Conservation (phyloP, 1,139 yeast species). For the Geotrichum restrictum region DNA sequence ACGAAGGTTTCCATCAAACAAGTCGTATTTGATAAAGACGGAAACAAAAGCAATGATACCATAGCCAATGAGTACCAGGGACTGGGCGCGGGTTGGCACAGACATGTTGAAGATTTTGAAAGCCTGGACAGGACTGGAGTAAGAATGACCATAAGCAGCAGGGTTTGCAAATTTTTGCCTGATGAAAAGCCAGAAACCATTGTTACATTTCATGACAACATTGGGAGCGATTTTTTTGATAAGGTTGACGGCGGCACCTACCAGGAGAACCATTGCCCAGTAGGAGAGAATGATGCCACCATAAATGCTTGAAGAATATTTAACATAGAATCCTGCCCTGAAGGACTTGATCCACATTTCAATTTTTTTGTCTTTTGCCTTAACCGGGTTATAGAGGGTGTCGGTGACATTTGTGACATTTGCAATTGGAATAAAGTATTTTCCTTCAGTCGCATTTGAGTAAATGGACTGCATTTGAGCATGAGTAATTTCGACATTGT, state of each 20-base stretch:
- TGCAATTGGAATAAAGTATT: constrained; percentile 8
- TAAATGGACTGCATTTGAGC: background rate
- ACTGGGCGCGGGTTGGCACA: constrained; percentile 28
- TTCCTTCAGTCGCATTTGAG: constrained; percentile 9
- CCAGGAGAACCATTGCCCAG: constrained; percentile 27
- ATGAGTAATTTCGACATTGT: background rate
- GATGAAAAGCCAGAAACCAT: background rate
- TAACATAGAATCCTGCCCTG: background rate
- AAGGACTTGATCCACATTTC: background rate
- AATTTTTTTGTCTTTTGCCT: background rate
- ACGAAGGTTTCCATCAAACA: constrained; percentile 10
- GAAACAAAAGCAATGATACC: constrained; percentile 20
- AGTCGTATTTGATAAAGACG: constrained; percentile 19
- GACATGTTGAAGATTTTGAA: constrained; percentile 29
- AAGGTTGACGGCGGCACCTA: constrained; percentile 26
- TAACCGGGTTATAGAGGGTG: constrained; percentile 8
- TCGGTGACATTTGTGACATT: constrained; percentile 1
- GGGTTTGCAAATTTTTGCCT: constrained; percentile 14
- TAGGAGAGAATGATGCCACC: constrained; percentile 30
- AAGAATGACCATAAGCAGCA: constrained; percentile 16
- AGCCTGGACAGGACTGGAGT: constrained; percentile 12
- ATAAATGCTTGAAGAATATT: constrained; percentile 15
- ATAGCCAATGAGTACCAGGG: constrained; percentile 26
- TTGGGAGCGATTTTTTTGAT: constrained; percentile 13
- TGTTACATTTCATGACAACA: constrained; percentile 11